Evolutionary conservation across 75 land plant species (phyloP).

Genomic region (Gnetum montanum): DNA sequence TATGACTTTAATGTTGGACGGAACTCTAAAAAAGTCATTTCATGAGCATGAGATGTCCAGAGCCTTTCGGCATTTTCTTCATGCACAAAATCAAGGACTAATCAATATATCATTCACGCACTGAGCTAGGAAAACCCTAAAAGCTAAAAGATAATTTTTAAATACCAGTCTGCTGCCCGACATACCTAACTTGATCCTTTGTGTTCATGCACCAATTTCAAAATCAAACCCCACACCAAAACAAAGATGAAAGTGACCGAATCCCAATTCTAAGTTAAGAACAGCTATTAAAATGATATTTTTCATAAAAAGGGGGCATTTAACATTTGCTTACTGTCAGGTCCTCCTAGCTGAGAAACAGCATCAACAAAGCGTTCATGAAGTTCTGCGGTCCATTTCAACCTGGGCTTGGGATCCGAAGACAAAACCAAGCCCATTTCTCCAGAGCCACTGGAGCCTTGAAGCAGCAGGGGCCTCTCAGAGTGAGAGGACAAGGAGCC

Average conservation of each 20-base stretch:
- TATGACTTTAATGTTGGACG: too few relatives aligned
- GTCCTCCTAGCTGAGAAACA: constrained; percentile 70
- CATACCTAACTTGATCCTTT: too few relatives aligned
- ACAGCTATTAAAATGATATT: background rate
- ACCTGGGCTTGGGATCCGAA: constrained; percentile 67
- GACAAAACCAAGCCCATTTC: constrained; percentile 56
- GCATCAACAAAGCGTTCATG: constrained; percentile 68
- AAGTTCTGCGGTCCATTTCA: constrained; percentile 70
- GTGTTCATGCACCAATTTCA: background rate
- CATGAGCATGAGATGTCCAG: too few relatives aligned
- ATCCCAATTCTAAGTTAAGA: background rate
- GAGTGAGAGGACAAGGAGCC: constrained; percentile 9
- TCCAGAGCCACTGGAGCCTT: constrained; percentile 24
- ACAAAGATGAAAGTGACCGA: background rate
- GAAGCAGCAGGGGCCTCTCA: constrained; percentile 41
- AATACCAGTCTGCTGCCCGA: too few relatives aligned
- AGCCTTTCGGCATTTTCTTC: too few relatives aligned
- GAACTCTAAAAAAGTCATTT: too few relatives aligned
- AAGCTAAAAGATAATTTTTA: too few relatives aligned
- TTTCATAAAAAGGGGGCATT: background rate
- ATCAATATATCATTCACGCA: too few relatives aligned
- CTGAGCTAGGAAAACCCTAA: too few relatives aligned
- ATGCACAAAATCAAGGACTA: too few relatives aligned
- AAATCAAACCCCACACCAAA: background rate
- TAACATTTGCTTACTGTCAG: constrained; percentile 55